Evolutionary conservation across 257 asterid genomes (phyloP), one percentile per base, ranked within the genome.

Genomic region (Solanum ossicruentum): DNA sequence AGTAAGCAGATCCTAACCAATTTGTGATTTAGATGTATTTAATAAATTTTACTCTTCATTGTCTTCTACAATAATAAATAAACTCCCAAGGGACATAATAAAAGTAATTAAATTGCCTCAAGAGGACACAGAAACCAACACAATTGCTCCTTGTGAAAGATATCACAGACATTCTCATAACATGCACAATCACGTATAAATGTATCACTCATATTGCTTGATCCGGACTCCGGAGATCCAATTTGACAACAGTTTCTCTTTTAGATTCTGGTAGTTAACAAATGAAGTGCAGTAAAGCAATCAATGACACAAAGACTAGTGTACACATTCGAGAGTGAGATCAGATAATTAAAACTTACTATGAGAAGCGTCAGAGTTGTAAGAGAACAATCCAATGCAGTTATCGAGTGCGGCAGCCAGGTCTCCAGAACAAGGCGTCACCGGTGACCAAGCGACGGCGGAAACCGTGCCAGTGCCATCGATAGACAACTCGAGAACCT

Each of bases 371-470:
- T 89, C 93, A 57, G 90, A 87, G 65, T 73, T 45, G 73, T 85
- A 90, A 2, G 94, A 89, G 79, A 96, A 87, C 88, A 96, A 79
- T 81, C 86, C 88, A 81, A 95, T 89, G 86, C 89, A 87, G 81
- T 92, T 91, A 61, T 86, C 94, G 85, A 91, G 86, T 8, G 97
- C 95, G 16, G 91, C 98, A 16, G 97, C 99, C 28, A 96, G 90
- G 85, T 93, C 97, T 12, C 98, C 99, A 36, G 83, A 58, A 45
- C 97, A 96, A 63, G 99, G 99, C 67, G 89, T 84, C 80, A 85
- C 93, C 1, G 98, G 95, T 32, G 98, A 96, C 98, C 98, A 96
- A 49, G 93, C 87, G 28, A 95, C 95, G 32, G 94, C 92, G 57
- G 97, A 91, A 26, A 95, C 95, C 21, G 60, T 52, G 67, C 86